A percentile compares a stretch with the other conserved stretches of the same genome.
phyloP scores from a whole-genome alignment of 2,329 filamentous ascomycete species.

The Penicillium thymicola region DNA sequence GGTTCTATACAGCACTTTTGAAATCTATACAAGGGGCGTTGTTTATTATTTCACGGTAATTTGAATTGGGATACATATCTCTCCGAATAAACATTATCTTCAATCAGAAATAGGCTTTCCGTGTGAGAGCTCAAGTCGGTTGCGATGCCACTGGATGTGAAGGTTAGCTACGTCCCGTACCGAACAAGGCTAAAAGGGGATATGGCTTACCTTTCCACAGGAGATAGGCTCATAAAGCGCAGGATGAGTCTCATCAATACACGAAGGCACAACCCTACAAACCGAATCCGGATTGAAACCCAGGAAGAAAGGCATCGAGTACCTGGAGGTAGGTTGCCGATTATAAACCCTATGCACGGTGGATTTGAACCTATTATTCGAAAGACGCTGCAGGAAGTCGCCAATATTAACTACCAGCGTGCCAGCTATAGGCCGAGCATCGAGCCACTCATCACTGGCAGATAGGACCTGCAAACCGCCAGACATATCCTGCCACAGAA shows the following conservation, averaged over 20 bases:
- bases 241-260: constrained; percentile 46
- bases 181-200: background rate
- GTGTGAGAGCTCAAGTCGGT: constrained; percentile 17
- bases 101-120: background rate
- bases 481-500: constrained; percentile 45
- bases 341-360: constrained; percentile 51
- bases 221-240: constrained; percentile 53
- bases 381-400: constrained; percentile 52
- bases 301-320: constrained; percentile 59
- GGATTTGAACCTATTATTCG: constrained; percentile 51
- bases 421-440: constrained; percentile 37
- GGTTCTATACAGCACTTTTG: constrained; percentile 3
- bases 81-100: background rate
- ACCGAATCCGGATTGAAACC: constrained; percentile 51
- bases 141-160: constrained; percentile 21
- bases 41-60: background rate
- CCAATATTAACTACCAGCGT: constrained; percentile 54
- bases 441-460: constrained; percentile 32
- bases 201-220: constrained; percentile 41
- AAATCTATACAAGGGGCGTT: background rate
- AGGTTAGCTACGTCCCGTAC: background rate
- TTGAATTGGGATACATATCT: background rate
- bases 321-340: constrained; percentile 37
- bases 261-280: constrained; percentile 46
- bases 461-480: constrained; percentile 47